Base-by-base conservation (phyloP, 306 rosid genomes). In the Rosa chinensis region DNA sequence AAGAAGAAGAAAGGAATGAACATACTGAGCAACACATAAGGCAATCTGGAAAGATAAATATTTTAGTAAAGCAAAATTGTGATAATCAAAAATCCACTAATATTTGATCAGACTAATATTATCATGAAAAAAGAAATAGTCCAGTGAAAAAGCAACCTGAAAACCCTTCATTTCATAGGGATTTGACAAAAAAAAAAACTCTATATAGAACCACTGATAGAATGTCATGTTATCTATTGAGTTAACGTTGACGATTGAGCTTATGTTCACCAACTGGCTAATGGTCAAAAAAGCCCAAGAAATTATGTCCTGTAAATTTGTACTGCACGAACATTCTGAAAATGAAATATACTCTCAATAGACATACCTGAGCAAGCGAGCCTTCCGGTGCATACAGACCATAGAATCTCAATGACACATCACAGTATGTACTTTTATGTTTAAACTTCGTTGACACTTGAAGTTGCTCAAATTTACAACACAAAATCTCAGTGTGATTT, bases 321-420 rank as follows among this genome's bases (percentile, higher is more conserved):
- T 66, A 66, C 18, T 14, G 47, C 70, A 32, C 0, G 11, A 64
- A 25, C 2, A 64, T 32, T 32, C 70, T 21, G 3, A 35, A 66
- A 14, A 64, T 64, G 21, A 7, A 23, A 37, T 3, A 37, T 3
- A 10, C 42, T 28, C 9, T 6, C 47, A 78, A 37, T 16, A 32
- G 74, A 84, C 87, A 85, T 76, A 95, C 99, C 99, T 95, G 94
- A n/a, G 97, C 88, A 86, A 95, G 98, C 61, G 99, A 82, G 71
- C 99, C 99, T 90, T 95, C 99, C 44, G 97, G 99, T 8, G 94
- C 92, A 76, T 90, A 90, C 82, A 95, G 80, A 78, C 99, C 98
- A 87, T 93, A 95, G 83, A 82, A 95, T 75, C 88, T 92, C 84
- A 95, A 84, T 37, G 84, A 77, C 87, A 95, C 87, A 40, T 93